A percentile compares a stretch with the other conserved stretches of the same genome.
Evolutionary conservation across 192 early-diverging fungal species (phyloP).

Genomic region (Mortierella hygrophila): DNA sequence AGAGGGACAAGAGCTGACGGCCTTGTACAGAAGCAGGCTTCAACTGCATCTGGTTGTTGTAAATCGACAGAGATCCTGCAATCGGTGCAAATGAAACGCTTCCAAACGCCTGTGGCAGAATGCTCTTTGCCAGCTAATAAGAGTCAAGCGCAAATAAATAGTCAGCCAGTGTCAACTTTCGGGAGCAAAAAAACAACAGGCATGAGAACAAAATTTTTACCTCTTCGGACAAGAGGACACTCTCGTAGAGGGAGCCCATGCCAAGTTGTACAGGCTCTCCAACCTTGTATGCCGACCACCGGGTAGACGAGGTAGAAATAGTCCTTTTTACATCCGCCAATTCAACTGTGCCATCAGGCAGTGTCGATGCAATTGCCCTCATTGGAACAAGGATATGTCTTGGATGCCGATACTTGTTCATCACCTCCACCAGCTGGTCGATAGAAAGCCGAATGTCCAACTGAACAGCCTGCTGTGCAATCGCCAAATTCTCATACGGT

Average conservation of each 20-base stretch:
- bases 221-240: slow-evolving; percentile 48
- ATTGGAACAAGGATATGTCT: slow-evolving; percentile 51
- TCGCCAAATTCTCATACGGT: slow-evolving; percentile 53
- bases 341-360: slow-evolving; percentile 20
- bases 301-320: slow-evolving; percentile 26
- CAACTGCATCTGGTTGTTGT: slow-evolving; percentile 54
- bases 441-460: slow-evolving; percentile 55
- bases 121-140: slow-evolving; percentile 40
- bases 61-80: slow-evolving; percentile 49
- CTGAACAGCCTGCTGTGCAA: slow-evolving; percentile 36
- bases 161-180: no score
- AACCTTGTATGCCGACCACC: slow-evolving; percentile 41
- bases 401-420: slow-evolving; percentile 39
- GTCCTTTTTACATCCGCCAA: slow-evolving; percentile 32
- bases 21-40: slow-evolving; percentile 43
- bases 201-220: background rate
- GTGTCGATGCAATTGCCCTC: slow-evolving; percentile 11
- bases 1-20: slow-evolving; percentile 37
- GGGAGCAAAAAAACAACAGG: no score
- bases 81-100: slow-evolving; percentile 38
- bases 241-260: slow-evolving; percentile 51
- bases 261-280: slow-evolving; percentile 41
- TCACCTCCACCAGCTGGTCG: slow-evolving; percentile 45
- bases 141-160: background rate
- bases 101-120: slow-evolving; percentile 48